Conservation (phyloP, 768 basidiomycete species). For the Scleroderma citrinum region DNA sequence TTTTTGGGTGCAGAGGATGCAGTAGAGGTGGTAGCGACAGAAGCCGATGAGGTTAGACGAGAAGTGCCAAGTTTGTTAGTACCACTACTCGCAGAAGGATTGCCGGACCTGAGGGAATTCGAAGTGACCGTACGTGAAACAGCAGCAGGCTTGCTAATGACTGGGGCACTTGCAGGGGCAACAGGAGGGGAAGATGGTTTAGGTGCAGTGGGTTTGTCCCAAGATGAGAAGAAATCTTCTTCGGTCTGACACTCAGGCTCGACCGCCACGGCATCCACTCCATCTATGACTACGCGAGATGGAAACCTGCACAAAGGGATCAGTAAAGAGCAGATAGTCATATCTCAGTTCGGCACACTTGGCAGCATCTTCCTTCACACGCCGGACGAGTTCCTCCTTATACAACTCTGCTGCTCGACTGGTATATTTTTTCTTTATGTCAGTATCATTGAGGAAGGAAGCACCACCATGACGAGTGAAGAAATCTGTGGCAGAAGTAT, state of each 20-base stretch:
- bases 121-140: constrained; percentile 62
- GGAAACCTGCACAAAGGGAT: constrained; percentile 52
- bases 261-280: constrained; percentile 46
- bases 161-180: constrained; percentile 47
- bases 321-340: neutral
- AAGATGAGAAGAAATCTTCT: constrained; percentile 95
- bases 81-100: constrained; percentile 25
- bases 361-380: constrained; percentile 69
- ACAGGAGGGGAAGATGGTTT: constrained; percentile 49
- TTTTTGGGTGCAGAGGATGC: constrained; percentile 45
- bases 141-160: constrained; percentile 48
- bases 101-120: constrained; percentile 48
- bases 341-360: constrained; percentile 40
- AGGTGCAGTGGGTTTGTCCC: constrained; percentile 77
- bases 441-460: constrained; percentile 60
- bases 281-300: constrained; percentile 74
- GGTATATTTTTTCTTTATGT: constrained; percentile 88
- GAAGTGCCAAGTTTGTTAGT: constrained; percentile 37
- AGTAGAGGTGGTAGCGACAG: constrained; percentile 24
- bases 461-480: constrained; percentile 83
- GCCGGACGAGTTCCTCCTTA: constrained; percentile 81
- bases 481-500: constrained; percentile 80
- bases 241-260: constrained; percentile 47
- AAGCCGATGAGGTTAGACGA: constrained; percentile 37
- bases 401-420: constrained; percentile 81